Conservation (phyloP, 768 basidiomycete genomes). For the Hydnum rufescens region DNA sequence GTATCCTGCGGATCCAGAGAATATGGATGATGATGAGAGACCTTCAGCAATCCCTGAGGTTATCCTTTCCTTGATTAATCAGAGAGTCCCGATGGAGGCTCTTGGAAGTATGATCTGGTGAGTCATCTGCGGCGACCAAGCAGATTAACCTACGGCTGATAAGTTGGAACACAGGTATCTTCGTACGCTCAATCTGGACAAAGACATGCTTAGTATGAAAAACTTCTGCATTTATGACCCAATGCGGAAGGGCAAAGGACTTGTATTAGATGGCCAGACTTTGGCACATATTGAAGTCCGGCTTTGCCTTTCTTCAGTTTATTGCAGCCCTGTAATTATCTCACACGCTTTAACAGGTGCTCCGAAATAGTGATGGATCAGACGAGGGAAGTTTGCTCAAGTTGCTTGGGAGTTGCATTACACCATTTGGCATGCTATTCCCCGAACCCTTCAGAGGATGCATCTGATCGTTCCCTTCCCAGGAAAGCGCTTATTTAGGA, state of each 20-base stretch:
- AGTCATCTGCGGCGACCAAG: constrained; percentile 9
- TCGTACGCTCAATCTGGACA: constrained; percentile 84
- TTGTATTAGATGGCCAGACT: constrained; percentile 86
- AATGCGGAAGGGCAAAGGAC: constrained; percentile 68
- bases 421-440: constrained; percentile 58
- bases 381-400: constrained; percentile 78
- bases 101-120: constrained; percentile 86
- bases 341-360: constrained; percentile 25
- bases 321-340: constrained; percentile 4
- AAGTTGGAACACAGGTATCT: constrained; percentile 37
- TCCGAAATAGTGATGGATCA: constrained; percentile 85
- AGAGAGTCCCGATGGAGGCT: constrained; percentile 54
- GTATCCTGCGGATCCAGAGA: constrained; percentile 32
- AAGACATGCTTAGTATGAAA: constrained; percentile 84
- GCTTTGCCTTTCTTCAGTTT: too few species aligned
- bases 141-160: neutral
- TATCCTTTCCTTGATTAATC: constrained; percentile 52
- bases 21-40: constrained; percentile 26
- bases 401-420: constrained; percentile 64
- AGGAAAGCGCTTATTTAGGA: constrained; percentile 90
- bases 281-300: constrained; percentile 81
- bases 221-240: constrained; percentile 98
- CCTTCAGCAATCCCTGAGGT: constrained; percentile 36
- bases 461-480: neutral
- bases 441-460: neutral